These are phyloP conservation scores for Aureobasidium subglaciale DNA, from an alignment of 2,329 filamentous ascomycete species.

Conservation along the genomic window DNA sequence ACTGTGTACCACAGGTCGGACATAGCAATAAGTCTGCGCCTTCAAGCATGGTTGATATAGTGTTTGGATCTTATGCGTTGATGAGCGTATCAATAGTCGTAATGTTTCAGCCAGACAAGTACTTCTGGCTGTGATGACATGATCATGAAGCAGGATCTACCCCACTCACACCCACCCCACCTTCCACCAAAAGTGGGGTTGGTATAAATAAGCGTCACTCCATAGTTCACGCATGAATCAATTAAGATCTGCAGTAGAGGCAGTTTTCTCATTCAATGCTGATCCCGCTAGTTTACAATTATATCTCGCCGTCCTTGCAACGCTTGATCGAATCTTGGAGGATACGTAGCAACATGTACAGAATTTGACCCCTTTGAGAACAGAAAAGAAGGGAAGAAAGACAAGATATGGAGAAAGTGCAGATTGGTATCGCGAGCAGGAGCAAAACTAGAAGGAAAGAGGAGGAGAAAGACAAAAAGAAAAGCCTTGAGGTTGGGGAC, in stretches of 20 bases:
- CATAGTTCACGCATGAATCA: background rate
- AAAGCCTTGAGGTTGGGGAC: background rate
- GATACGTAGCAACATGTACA: background rate
- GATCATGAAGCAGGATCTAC: background rate
- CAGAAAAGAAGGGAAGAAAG: background rate
- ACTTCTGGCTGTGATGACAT: background rate
- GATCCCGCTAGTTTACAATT: background rate
- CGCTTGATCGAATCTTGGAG: background rate
- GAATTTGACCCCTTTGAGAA: background rate
- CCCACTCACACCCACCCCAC: background rate
- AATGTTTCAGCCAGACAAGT: background rate
- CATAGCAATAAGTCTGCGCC: constrained; percentile 50
- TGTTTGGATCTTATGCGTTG: background rate
- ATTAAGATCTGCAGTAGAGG: background rate
- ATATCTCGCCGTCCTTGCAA: background rate
- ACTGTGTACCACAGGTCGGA: constrained; percentile 64
- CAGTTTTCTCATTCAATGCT: background rate
- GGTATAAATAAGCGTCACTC: background rate
- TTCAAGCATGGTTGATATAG: background rate
- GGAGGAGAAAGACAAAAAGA: background rate
- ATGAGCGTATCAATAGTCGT: too few species aligned
- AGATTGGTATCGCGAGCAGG: background rate
- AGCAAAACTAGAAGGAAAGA: background rate
- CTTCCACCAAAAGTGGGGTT: background rate
- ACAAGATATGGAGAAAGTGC: background rate